A percentile compares a stretch with the other conserved stretches of the same genome.
phyloP scores from a whole-genome alignment of 192 early-diverging fungal species.

The Coemansia brasiliensis region DNA sequence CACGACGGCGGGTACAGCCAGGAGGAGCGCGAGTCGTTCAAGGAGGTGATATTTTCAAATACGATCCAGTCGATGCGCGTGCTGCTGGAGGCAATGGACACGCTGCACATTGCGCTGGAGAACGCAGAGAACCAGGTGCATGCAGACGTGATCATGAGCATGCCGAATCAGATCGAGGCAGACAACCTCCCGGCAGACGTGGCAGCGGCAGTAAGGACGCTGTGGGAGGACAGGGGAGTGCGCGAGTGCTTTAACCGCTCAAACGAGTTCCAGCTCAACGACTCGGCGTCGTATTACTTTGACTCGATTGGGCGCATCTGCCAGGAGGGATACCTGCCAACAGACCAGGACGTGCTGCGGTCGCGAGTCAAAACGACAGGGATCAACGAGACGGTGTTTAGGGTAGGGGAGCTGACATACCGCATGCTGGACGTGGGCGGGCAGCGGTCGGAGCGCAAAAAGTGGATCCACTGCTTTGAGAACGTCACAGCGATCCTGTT shows the following conservation, averaged over 20 bases:
- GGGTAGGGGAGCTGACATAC: slow-evolving; percentile 89
- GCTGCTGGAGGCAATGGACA: slow-evolving; percentile 92
- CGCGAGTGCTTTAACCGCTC: slow-evolving; percentile 77
- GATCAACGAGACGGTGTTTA: slow-evolving; percentile 93
- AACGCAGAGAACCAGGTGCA: slow-evolving; percentile 70
- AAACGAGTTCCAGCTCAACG: slow-evolving; percentile 94
- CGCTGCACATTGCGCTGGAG: slow-evolving; percentile 72
- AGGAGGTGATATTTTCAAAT: slow-evolving; percentile 95
- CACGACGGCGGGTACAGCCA: slow-evolving; percentile 91
- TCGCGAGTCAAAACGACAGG: slow-evolving; percentile 97
- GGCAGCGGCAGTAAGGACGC: slow-evolving; percentile 72
- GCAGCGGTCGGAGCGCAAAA: slow-evolving; percentile 97
- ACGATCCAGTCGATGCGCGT: slow-evolving; percentile 95
- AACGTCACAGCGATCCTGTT: slow-evolving; percentile 95
- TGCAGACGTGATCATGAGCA: slow-evolving; percentile 71
- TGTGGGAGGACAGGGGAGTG: slow-evolving; percentile 86
- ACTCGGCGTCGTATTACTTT: slow-evolving; percentile 97
- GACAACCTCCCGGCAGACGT: slow-evolving; percentile 81
- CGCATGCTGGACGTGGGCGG: slow-evolving; percentile 98
- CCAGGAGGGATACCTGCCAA: slow-evolving; percentile 77
- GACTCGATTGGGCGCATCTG: slow-evolving; percentile 90
- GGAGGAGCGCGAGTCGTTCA: slow-evolving; percentile 90
- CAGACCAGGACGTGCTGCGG: slow-evolving; percentile 94
- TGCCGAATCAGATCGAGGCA: slow-evolving; percentile 85
- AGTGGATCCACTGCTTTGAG: slow-evolving; percentile 99